Base-by-base conservation (phyloP, 352 stramenopile genomes). In the Phytophthora sansomeana region DNA sequence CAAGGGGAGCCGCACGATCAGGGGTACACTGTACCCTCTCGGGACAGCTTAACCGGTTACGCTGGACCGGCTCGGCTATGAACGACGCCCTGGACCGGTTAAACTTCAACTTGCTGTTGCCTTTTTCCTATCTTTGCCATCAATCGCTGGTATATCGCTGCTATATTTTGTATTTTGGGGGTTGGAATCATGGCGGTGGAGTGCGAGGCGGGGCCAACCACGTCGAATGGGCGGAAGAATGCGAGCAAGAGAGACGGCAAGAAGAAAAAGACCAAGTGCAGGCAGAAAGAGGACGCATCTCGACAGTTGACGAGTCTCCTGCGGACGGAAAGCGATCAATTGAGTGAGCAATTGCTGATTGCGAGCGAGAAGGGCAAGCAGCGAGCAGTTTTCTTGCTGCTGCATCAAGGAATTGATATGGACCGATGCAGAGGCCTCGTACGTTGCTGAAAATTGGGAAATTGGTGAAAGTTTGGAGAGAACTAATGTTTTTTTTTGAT, bases 351-450 rank as follows among this genome's bases (percentile, higher is more conserved):
- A 19, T 62, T 92, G 5, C 69, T 92, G 19, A 80, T 92, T 30
- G 85, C 83, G 4, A 85, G 81, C 35, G 85, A 92, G 52, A 91
- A 91, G 57, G 85, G 85, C 19, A 89, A 84, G 29, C 77, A 81
- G 38, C 81, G 85, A 19, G 81, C 77, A 0, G 72, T 84, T 9
- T 93, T 92, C 63, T 48, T 94, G n/a, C 41, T 94, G 14, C 63
- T 92, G 6, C 80, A 92, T 30, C 83, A 94, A 57, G 69, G 71
- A 14, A 60, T 91, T 19, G 72, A 90, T 35, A 83, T 63, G 14
- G 63, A 80, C 10, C 75, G 83, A 24, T 94, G 81, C 60, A 80
- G 63, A 50, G 85, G 85, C 38, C 80, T 92, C 65, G 85, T 93
- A 55, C 42, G 75, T 64, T 17, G 42, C 3, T 32, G 33, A 33